Evolutionary conservation across 805 yeast genomes (phyloP).

Genomic region (Saturnispora hagleri): DNA sequence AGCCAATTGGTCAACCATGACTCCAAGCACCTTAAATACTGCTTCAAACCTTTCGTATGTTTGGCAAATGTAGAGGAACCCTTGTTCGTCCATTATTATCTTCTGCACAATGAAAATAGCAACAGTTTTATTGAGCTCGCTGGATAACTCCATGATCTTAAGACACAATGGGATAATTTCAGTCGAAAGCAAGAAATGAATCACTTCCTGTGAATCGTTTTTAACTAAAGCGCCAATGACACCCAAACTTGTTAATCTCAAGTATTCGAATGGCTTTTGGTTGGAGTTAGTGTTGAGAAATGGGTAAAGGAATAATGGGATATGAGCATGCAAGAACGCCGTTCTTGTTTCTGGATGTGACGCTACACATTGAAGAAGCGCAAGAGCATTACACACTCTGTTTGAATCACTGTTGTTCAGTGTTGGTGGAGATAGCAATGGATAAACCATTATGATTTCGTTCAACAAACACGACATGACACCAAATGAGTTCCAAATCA

Average conservation of each 20-base stretch:
- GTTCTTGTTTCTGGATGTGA: conserved; percentile 87
- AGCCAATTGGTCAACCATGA: conserved; percentile 81
- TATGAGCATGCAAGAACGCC: conserved; percentile 78
- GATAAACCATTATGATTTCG: conserved; percentile 86
- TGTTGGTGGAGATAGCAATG: conserved; percentile 78
- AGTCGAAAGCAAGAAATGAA: conserved; percentile 83
- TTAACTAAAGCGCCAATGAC: conserved; percentile 96
- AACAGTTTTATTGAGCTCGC: conserved; percentile 90
- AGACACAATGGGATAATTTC: conserved; percentile 93
- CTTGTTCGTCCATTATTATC: conserved; percentile 84
- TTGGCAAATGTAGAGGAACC: conserved; percentile 86
- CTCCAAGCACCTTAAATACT: conserved; percentile 74
- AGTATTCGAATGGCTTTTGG: conserved; percentile 87
- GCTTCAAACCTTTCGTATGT: conserved; percentile 93
- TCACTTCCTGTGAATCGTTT: conserved; percentile 92
- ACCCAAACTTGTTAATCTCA: conserved; percentile 86
- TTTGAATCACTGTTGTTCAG: conserved; percentile 81
- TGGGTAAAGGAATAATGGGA: conserved; percentile 88
- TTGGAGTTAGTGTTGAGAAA: conserved; percentile 86
- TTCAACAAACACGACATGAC: conserved; percentile 88
- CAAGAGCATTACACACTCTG: conserved; percentile 92
- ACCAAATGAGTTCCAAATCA: conserved; percentile 93
- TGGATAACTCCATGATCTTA: conserved; percentile 90
- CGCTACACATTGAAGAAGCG: conserved; percentile 92
- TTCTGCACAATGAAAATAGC: conserved; percentile 95